These are phyloP conservation scores for Claviceps purpurea DNA, from an alignment of 2,329 filamentous ascomycete species.

Conservation along the genomic window DNA sequence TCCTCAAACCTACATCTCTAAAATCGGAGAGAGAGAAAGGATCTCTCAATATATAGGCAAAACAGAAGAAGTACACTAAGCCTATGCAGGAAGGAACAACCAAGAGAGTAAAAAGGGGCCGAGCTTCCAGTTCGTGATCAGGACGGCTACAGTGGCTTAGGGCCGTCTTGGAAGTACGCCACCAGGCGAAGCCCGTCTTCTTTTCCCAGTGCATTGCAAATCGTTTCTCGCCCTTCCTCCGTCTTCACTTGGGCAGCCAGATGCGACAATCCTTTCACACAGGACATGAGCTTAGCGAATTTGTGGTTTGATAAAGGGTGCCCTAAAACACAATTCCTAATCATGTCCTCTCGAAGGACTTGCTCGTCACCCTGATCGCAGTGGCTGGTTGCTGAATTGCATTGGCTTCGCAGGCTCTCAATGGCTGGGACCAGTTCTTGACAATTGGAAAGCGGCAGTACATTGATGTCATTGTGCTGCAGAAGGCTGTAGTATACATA, in stretches of 20 bases:
- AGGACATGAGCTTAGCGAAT: slow-evolving; percentile 17
- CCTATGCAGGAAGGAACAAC: too few species aligned
- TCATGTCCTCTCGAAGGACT: background rate
- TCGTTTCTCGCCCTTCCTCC: slow-evolving; percentile 7
- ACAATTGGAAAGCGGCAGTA: slow-evolving; percentile 28
- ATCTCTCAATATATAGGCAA: too few species aligned
- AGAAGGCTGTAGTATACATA: slow-evolving; percentile 17
- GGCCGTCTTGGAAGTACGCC: slow-evolving; percentile 16
- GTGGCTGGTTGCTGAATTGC: background rate
- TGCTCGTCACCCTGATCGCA: background rate
- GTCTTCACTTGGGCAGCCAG: slow-evolving; percentile 13
- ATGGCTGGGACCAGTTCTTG: slow-evolving; percentile 24
- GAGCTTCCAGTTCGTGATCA: background rate
- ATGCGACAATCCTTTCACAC: slow-evolving; percentile 13
- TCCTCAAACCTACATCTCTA: too few species aligned
- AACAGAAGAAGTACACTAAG: too few species aligned
- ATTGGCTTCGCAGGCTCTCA: slow-evolving; percentile 22
- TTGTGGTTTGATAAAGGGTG: slow-evolving; percentile 13
- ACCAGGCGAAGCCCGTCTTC: slow-evolving; percentile 16
- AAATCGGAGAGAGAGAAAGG: too few species aligned
- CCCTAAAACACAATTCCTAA: slow-evolving; percentile 15
- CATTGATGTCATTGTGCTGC: slow-evolving; percentile 19
- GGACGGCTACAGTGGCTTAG: slow-evolving; percentile 2
- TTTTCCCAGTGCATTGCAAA: slow-evolving; percentile 17
- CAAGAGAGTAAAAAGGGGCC: background rate